phyloP scores from a whole-genome alignment of 768 basidiomycete genomes.

The Cyathus striatus region DNA sequence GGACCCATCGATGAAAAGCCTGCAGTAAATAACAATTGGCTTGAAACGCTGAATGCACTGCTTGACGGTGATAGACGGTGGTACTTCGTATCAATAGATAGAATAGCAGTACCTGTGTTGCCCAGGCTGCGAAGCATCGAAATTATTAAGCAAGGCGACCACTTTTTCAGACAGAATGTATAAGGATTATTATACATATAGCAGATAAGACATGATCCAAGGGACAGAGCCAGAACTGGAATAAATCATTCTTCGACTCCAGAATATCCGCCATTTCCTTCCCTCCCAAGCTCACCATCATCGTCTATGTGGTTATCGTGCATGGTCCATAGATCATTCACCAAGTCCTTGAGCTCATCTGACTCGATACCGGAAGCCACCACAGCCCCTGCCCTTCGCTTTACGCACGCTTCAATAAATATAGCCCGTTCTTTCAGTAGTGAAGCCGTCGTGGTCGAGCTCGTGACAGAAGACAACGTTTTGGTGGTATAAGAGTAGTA shows the following conservation, averaged over 20 bases:
- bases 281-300: conserved; percentile 5
- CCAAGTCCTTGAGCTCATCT: conserved; percentile 56
- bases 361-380: conserved; percentile 34
- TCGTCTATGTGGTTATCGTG: conserved; percentile 39
- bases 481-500: conserved; percentile 3
- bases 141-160: too few relatives aligned
- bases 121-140: neutral
- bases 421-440: conserved; percentile 49
- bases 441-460: conserved; percentile 29
- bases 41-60: neutral
- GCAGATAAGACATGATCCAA: too few relatives aligned
- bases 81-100: neutral
- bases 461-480: conserved; percentile 41
- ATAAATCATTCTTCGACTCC: conserved; percentile 8
- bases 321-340: conserved; percentile 55
- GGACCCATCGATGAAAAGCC: neutral
- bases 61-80: neutral
- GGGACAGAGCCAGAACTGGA: too few relatives aligned
- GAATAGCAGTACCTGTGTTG: too few relatives aligned
- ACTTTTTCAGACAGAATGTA: too few relatives aligned
- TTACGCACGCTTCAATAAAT: conserved; percentile 39
- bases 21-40: neutral
- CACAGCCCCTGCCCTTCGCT: conserved; percentile 29
- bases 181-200: too few relatives aligned
- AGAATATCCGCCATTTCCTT: conserved; percentile 9